Evolutionary conservation across 1,284 basidiomycete species (phyloP), one percentile per base, ranked within the genome.

Genomic region (Sutorius eximius): DNA sequence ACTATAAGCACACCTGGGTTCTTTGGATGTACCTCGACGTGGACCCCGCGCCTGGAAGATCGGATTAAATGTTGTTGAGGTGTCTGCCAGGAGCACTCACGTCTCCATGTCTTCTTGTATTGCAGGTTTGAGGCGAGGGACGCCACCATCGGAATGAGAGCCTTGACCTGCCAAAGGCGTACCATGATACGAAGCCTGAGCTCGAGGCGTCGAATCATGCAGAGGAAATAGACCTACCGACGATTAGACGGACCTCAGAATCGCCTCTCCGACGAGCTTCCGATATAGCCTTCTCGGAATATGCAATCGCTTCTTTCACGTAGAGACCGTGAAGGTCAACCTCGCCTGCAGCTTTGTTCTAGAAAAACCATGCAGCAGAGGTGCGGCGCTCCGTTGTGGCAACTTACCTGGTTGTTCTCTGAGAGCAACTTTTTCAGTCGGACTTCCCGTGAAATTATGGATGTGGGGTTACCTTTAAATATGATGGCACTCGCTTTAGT

Each of bases 61-160:
- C 7, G n/a, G 13, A 29, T 59, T 15, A 53, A 44, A 36, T 11
- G 7, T 42, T 6, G 22, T 27, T 6, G 49, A 43, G n/a, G 4
- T 5, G 43, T 15, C 11, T 47, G 40, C 20, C 40, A 38, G 32
- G 34, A 42, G 52, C 11, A 71, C 80, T 54, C 59, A 91, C 87
- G 83, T 87, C 55, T 77, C 77, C 82, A 96, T 90, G 45, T 95
- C 75, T n/a, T 88, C 83, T 69, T 90, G 89, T 53, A 98, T 90
- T 7, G 94, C 94, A 12, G 95, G 96, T 69, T 90, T 95, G 69
- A 98, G 83, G 71, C 93, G 95, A 9, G 92, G 84, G n/a, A 85
- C 76, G 51, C 91, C 87, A 32, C 84, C 82, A 45, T 81, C 75
- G 24, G 92, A 94, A 71, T 98, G 96, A 24, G 91, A 78, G 11